phyloP scores from a whole-genome alignment of 305 asterid species.

The Caryopteris hybrid region DNA sequence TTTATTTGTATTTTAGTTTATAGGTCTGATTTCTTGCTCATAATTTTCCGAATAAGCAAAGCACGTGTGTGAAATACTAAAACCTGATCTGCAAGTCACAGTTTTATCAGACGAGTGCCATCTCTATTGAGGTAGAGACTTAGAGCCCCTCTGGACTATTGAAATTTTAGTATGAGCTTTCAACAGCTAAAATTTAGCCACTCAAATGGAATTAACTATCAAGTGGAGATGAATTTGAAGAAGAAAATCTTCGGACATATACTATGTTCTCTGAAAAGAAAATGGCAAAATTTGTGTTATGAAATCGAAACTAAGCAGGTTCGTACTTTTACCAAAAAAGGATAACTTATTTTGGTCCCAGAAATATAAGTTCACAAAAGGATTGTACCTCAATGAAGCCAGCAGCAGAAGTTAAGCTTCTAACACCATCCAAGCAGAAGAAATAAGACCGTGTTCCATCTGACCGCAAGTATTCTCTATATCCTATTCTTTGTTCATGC shows the following conservation, averaged over 20 bases:
- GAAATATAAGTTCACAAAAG: not conserved
- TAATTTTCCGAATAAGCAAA: no score
- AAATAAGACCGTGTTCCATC: slow-evolving; percentile 93
- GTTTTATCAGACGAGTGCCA: not conserved
- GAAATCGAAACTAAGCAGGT: not conserved
- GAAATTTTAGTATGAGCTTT: not conserved
- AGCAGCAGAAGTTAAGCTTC: slow-evolving; percentile 51
- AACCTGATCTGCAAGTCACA: not conserved
- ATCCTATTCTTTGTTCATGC: slow-evolving; percentile 67
- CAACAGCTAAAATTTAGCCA: not conserved
- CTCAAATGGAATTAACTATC: not conserved
- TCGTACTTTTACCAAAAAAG: not conserved
- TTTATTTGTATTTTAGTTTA: no score
- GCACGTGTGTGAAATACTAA: no score
- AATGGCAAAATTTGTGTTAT: not conserved
- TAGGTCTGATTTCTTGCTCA: no score
- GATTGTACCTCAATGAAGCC: slow-evolving; percentile 75
- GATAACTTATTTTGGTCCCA: not conserved
- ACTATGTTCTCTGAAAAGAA: not conserved
- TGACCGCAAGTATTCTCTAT: slow-evolving; percentile 75
- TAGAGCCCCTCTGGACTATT: not conserved
- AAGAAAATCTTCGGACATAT: not conserved
- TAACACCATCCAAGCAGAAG: slow-evolving; percentile 64
- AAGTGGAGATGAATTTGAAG: not conserved
- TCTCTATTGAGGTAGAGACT: not conserved